Base-by-base conservation (phyloP, 305 asterid genomes). In the Fraxinus xanthoxyloides region DNA sequence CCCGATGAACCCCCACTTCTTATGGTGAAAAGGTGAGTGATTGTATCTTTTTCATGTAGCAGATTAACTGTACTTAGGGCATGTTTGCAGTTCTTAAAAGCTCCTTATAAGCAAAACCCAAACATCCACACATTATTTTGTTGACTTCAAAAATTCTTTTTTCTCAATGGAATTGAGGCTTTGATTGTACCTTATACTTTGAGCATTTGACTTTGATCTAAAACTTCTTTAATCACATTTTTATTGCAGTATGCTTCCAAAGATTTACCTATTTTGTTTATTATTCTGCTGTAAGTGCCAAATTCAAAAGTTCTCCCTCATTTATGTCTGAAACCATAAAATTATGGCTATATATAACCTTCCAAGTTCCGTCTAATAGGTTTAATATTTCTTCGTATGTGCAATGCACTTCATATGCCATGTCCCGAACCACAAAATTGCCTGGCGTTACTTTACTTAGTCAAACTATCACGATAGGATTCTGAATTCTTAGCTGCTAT, bases 1-100 rank as follows among this genome's bases (percentile, higher is more conserved):
- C 99, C 99, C 0, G 98, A 94, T 83, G 98, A 93, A 86, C 97
- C 97, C 79, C 98, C 98, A 30, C 98, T 94, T 86, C 84, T 97
- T 90, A 81, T 24, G 80, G 81, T 92, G 82, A 87, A 80, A 87
- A 94, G 97, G 99, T 92, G 84, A 82, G 54, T 59, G 69, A 4
- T 81, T 75, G 43, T 51, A 26, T 35, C 23, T 51, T 65, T 65
- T 65, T 35, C 72, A 79, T 79, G 35, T 70, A 70, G 23, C 43
- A 28, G 75, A 70, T 12, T 70, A 10, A 28, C 21, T 24, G 7
- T 26, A 65, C 17, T 9, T 12, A 10, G 73, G 28, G 36, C 34
- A 28, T 13, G 30, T 19, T 59, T 19, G 30, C 13, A 21, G 69
- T 59, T 7, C 13, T 59, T 59, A 59, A 59, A 26, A 65, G 19